Conservation (phyloP, 495 filamentous ascomycete genomes). For the Trichoderma erinaceum region DNA sequence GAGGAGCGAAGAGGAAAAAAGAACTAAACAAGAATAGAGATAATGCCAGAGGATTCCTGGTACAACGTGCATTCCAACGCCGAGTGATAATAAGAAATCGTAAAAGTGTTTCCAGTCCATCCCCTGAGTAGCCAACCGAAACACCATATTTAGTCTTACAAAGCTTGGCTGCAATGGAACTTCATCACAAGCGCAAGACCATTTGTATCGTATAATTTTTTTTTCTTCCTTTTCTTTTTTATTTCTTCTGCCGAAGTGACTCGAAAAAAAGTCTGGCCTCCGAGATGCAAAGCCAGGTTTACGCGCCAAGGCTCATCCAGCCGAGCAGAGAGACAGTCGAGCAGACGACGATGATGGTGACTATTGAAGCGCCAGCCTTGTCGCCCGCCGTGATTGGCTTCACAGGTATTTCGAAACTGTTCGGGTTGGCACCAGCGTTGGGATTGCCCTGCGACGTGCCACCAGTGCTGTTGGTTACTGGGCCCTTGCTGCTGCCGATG, state of each 20-base stretch:
- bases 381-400: constrained; percentile 50
- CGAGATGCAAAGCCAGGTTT: neutral
- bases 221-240: neutral
- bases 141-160: neutral
- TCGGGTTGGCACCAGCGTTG: constrained; percentile 44
- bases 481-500: constrained; percentile 32
- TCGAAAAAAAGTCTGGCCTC: neutral
- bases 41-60: neutral
- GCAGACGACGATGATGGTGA: constrained; percentile 48
- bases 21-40: neutral
- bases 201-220: neutral
- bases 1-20: neutral
- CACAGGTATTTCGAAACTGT: constrained; percentile 18
- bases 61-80: neutral
- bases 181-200: neutral
- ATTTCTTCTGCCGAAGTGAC: neutral
- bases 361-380: constrained; percentile 58
- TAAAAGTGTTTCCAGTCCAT: neutral
- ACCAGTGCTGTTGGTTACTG: constrained; percentile 52
- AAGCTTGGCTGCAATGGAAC: neutral
- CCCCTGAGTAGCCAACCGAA: neutral
- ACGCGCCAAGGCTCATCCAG: constrained; percentile 32
- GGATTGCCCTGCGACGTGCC: constrained; percentile 62
- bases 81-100: neutral
- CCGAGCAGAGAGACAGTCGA: constrained; percentile 35